Evolutionary conservation across 805 yeast genomes (phyloP), one percentile per base, ranked within the genome.

Genomic region (Yamadazyma philogaea): DNA sequence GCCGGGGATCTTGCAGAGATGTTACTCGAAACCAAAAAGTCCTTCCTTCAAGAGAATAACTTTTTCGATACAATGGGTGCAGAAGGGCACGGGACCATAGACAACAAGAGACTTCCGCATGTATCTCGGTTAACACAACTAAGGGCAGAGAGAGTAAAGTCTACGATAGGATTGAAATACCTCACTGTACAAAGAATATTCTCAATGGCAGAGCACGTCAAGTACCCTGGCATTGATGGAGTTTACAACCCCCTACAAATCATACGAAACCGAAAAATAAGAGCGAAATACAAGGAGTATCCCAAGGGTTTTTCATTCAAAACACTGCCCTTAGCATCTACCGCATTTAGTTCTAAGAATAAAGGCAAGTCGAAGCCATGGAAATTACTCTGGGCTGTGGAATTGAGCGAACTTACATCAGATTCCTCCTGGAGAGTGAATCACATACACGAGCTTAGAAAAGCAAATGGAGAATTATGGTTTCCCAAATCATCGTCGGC

Each of bases 171-270:
- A 21, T 61, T 72, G 44, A 79, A 76, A 53, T 81, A 78, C 53
- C 57, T 64, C 12, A 64, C 71, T 39, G 46, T 81, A 21, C 78
- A 74, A 48, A 60, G 73, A 44, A 62, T 65, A 19, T 63, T 47
- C 26, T 17, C 33, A 7, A 7, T 22, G 6, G 47, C 44, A 2
- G 54, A 56, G 0, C 40, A 39, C 14, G 43, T 36, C 22, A 26
- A 34, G 2, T 73, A 75, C 48, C 73, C 70, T 2, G 78, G 77
- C 2, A 75, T 84, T 2, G 87, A 81, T 43, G 86, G 83, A 2
- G 74, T 77, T 3, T 88, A 82, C 66, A 88, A 88, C 56, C 96
- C 96, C 3, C 64, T 88, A 34, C 96, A 87, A 60, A 74, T 82
- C n/a, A 78, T 88, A 20, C 66, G 96, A 43, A 84, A 87, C 60